Conservation (phyloP, 148 eudicot species). For the Diospyros lotus region DNA sequence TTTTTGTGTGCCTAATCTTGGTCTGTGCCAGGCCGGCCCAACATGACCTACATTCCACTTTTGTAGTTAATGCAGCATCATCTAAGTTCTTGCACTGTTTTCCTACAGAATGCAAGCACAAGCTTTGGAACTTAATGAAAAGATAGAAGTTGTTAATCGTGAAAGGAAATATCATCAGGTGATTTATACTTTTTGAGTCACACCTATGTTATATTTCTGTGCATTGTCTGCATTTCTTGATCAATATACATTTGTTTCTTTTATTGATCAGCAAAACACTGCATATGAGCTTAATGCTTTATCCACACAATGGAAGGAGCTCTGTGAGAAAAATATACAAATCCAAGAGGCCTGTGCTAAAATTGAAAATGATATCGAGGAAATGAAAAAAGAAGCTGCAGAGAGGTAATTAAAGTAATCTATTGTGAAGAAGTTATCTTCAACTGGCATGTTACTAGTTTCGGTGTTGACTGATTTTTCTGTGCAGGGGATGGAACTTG, state of each 20-base stretch:
- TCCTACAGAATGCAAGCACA: conserved; percentile 63
- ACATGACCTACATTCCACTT: not conserved
- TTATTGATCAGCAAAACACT: conserved; percentile 74
- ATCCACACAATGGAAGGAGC: conserved; percentile 93
- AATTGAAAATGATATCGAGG: conserved; percentile 47
- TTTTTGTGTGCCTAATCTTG: no score
- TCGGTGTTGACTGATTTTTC: not conserved
- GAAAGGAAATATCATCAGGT: conserved; percentile 97
- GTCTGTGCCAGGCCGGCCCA: no score
- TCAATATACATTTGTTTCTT: not conserved
- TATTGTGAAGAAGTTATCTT: not conserved
- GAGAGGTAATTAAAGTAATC: conserved; percentile 45
- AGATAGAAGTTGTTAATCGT: conserved; percentile 81
- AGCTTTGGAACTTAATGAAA: conserved; percentile 58
- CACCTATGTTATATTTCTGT: not conserved
- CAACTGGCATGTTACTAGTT: not conserved
- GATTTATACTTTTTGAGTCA: not conserved
- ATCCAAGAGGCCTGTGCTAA: conserved; percentile 72
- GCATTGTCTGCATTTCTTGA: not conserved
- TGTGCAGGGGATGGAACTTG: conserved; percentile 64
- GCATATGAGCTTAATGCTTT: conserved; percentile 81
- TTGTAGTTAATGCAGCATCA: not conserved
- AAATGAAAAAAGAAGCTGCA: conserved; percentile 59
- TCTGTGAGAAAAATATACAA: conserved; percentile 79
- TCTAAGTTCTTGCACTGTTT: conserved; percentile 5